Base-by-base conservation (phyloP, 805 yeast genomes). In the Yarrowia deformans region DNA sequence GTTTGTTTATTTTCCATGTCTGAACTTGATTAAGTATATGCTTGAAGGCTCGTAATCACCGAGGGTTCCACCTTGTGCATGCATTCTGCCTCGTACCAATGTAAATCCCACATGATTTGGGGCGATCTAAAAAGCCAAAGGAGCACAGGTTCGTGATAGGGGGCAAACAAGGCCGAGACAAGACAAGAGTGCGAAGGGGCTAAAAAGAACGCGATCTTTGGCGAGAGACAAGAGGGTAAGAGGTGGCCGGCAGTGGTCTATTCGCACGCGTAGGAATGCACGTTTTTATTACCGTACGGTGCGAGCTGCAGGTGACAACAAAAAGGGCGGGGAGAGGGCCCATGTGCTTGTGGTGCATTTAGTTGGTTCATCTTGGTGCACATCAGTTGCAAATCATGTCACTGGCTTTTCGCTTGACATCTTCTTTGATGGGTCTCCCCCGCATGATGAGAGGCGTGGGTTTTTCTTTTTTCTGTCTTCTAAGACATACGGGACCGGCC, bases 51-150 rank as follows among this genome's bases (percentile, higher is more conserved):
- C 63, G 48, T 42, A 56, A 40, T 42, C 63, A 40, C 46, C 37
- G 48, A 29, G 63, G 39, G 63, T 56, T 40, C 42, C 23, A 29
- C 63, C 18, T 49, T 16, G 35, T 56, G 63, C 63, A 60, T 60
- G 66, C 66, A 60, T 60, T 60, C 49, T 32, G 13, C 42, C 66
- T 43, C 50, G 66, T 60, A 60, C 66, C 66, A 45, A 45, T 58
- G 66, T 60, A 60, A 43, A 60, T 43, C 66, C 52, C 66, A 60
- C 66, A 60, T 60, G 66, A 56, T 60, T 12, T 56, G 3, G 63
- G 63, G 48, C 48, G 63, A 56, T 56, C 63, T 34, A 29, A 56
- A 29, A 56, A 40, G 48, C 23, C 45, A 13, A 56, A 34, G 37
- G 40, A 56, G 35, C 37, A n/a, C 48, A 40, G 48, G 29, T 56